Evolutionary conservation across 768 basidiomycete species (phyloP).

Genomic region (Lentinula lateritia): DNA sequence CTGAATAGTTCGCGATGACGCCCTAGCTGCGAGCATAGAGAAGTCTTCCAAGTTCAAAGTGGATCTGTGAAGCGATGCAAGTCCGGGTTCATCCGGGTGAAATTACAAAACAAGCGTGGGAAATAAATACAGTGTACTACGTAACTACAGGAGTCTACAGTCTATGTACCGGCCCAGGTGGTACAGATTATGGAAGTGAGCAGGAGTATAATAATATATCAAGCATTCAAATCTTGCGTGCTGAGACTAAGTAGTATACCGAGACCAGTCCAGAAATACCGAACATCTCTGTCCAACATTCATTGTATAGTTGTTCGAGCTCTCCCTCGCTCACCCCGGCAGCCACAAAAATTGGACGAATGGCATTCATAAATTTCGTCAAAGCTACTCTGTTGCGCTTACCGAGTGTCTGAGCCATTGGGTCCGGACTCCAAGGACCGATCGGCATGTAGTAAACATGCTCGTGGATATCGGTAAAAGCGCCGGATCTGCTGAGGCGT

Average conservation of each 20-base stretch:
- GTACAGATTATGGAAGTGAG: too few relatives aligned
- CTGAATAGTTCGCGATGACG: constrained; percentile 53
- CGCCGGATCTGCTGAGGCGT: constrained; percentile 21
- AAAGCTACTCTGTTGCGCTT: constrained; percentile 31
- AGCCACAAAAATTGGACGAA: constrained; percentile 39
- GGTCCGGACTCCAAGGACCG: constrained; percentile 45
- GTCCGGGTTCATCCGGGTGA: constrained; percentile 1
- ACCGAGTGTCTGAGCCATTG: constrained; percentile 32
- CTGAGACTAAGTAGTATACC: constrained; percentile 46
- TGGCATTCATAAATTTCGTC: constrained; percentile 39
- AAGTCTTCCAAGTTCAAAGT: constrained; percentile 23
- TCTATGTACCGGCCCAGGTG: too few relatives aligned
- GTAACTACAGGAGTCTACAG: background rate
- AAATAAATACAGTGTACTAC: background rate
- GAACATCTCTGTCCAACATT: constrained; percentile 41
- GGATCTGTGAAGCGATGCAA: constrained; percentile 5
- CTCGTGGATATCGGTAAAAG: constrained; percentile 36
- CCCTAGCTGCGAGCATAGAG: constrained; percentile 56
- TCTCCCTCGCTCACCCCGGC: constrained; percentile 28
- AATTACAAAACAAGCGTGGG: background rate
- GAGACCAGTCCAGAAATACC: constrained; percentile 41
- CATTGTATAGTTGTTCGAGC: constrained; percentile 32
- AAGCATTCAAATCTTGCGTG: constrained; percentile 13
- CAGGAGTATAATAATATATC: background rate
- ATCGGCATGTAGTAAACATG: constrained; percentile 42